Base-by-base conservation (phyloP, 2,329 filamentous ascomycete species). In the Fusarium sarcochroum region DNA sequence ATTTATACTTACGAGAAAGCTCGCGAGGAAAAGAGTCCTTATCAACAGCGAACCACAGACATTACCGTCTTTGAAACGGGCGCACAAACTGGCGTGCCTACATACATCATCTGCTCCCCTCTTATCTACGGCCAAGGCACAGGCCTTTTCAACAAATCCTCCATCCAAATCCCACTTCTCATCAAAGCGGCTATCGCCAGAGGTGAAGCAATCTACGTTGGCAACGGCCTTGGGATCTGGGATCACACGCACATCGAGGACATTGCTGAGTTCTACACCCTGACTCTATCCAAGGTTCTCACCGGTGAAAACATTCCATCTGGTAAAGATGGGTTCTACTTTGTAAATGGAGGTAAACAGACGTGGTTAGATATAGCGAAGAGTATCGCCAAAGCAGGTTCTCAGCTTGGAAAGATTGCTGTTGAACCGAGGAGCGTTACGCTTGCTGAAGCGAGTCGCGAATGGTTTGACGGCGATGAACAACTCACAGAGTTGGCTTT, bases 41-140 rank as follows among this genome's bases (percentile, higher is more conserved):
- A 66, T 6, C 15, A 37, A 2, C 63, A 66, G n/a, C 50, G 62
- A 6, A 50, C 62, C 4, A 35, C 40, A 3, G 63, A 66, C 9
- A n/a, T 62, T 1, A 5, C 6, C 0, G 62, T 66, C 5, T 42
- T 66, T 11, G 50, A 66, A 14, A 27, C 17, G 2, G 62, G 62
- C 3, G 41, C n/a, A 7, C 20, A 62, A 7, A 7, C 45, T 1
- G 49, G 8, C 18, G 30, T 66, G 0, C n/a, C 30, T 13, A 66
- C 62, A 1, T 34, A 62, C 6, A 66, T 62, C 13, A 23, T 66
- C 3, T 55, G 50, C 21, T 49, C 63, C 0, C 63, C 63, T 13
- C 5, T 63, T 7, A 63, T 63, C 7, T 63, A 48, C 34, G 59
- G 59, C 0, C 38, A 20, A 0, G 59, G 59, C 2, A 63, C 25